Percentiles rank a stretch among this genome's conserved stretches.
Conservation (phyloP, 768 basidiomycete species). For the Boletus insuetus region DNA sequence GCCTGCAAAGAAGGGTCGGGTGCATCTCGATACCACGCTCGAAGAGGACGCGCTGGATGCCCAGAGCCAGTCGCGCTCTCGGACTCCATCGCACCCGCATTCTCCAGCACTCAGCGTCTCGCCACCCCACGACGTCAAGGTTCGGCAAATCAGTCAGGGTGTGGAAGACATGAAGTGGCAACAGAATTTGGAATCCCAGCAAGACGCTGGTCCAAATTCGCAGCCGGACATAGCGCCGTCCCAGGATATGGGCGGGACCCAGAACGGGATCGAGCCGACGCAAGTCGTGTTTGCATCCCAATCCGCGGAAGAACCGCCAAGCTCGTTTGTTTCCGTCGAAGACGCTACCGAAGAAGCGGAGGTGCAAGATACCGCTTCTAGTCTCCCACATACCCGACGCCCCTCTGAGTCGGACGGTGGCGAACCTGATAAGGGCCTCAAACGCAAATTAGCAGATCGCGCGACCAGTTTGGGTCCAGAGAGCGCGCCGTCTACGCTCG, state of each 20-base stretch:
- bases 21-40: conserved; percentile 56
- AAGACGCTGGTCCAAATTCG: conserved; percentile 5
- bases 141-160: conserved; percentile 74
- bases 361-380: conserved; percentile 26
- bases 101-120: conserved; percentile 45
- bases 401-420: conserved; percentile 44
- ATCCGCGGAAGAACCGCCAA: conserved; percentile 6
- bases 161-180: conserved; percentile 78
- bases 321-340: conserved; percentile 20
- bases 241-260: conserved; percentile 9
- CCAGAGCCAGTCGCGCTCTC: conserved; percentile 40
- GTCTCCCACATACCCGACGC: conserved; percentile 25
- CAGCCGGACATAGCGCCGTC: conserved; percentile 7
- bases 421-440: conserved; percentile 59
- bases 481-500: conserved; percentile 17
- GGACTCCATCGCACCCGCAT: conserved; percentile 29
- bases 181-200: conserved; percentile 31
- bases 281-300: conserved; percentile 14
- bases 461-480: conserved; percentile 61
- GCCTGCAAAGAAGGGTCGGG: conserved; percentile 76
- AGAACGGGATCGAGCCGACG: conserved; percentile 6
- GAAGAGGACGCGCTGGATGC: conserved; percentile 54
- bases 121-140: conserved; percentile 77
- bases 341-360: conserved; percentile 29
- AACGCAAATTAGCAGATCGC: conserved; percentile 68